These are phyloP conservation scores for Pyrenophora seminiperda DNA, from an alignment of 2,329 filamentous ascomycete genomes.

Conservation along the genomic window DNA sequence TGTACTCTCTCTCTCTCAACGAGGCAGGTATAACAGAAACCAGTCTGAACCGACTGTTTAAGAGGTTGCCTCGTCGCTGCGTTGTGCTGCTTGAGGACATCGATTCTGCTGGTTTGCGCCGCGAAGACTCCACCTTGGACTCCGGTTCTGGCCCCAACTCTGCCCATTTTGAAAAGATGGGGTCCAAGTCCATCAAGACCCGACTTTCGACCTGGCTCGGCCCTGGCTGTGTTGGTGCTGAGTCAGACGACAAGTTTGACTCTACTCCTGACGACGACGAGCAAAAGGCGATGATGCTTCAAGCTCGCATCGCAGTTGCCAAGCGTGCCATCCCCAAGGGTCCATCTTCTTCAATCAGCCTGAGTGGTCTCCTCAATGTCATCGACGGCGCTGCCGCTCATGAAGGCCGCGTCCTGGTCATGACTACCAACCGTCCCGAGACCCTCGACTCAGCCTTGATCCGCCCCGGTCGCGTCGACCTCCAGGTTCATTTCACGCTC, in stretches of 20 bases:
- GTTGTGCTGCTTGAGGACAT: constrained; percentile 57
- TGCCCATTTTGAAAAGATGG: too few relatives aligned
- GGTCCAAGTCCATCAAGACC: too few relatives aligned
- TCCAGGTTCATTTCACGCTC: constrained; percentile 28
- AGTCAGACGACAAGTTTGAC: too few relatives aligned
- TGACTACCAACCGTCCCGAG: constrained; percentile 37
- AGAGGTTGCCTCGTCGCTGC: constrained; percentile 50
- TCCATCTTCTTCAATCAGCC: too few relatives aligned
- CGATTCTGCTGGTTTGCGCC: constrained; percentile 53
- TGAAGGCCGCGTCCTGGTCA: constrained; percentile 57
- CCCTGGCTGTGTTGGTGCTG: too few relatives aligned
- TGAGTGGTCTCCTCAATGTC: constrained; percentile 80
- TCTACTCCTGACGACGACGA: too few relatives aligned
- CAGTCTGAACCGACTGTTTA: constrained; percentile 58
- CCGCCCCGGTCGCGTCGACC: constrained; percentile 66
- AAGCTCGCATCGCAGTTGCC: too few relatives aligned
- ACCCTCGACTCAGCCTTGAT: constrained; percentile 59
- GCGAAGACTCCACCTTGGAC: constrained; percentile 33
- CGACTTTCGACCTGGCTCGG: too few relatives aligned
- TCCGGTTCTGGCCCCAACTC: too few relatives aligned
- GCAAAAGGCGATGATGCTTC: too few relatives aligned
- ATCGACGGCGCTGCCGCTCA: constrained; percentile 82
- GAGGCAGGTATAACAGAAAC: constrained; percentile 77
- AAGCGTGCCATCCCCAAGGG: too few relatives aligned
- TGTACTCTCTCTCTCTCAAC: constrained; percentile 54